Percentiles rank a stretch among this genome's conserved stretches.
These are phyloP conservation scores for Dittrichia graveolens DNA, from an alignment of 129 eudicot species.

Conservation along the genomic window DNA sequence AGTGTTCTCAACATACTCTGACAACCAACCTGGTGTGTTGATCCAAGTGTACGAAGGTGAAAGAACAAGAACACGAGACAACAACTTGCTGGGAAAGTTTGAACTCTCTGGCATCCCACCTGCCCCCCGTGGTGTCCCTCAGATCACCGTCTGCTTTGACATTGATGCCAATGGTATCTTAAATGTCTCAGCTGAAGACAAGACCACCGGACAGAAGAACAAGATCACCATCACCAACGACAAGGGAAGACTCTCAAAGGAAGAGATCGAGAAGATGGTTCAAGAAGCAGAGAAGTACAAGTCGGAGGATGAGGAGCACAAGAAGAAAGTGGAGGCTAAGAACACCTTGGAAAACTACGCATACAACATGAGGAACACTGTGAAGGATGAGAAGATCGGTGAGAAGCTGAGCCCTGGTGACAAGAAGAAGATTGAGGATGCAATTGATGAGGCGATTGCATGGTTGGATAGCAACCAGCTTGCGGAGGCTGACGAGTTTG, in stretches of 20 bases:
- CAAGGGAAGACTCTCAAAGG: conserved; percentile 55
- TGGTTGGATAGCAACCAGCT: conserved; percentile 66
- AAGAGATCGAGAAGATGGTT: conserved; percentile 57
- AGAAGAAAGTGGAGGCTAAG: conserved; percentile 62
- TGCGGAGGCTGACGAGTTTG: conserved; percentile 58
- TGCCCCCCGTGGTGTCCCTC: conserved; percentile 51
- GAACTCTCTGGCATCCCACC: conserved; percentile 53
- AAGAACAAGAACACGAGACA: conserved; percentile 56
- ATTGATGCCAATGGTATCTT: conserved; percentile 51
- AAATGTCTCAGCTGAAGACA: conserved; percentile 60
- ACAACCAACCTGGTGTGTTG: conserved; percentile 59
- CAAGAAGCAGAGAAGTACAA: conserved; percentile 64
- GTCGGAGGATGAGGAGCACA: conserved; percentile 62
- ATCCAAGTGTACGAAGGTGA: conserved; percentile 61
- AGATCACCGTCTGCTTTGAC: conserved; percentile 49
- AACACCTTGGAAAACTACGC: conserved; percentile 56
- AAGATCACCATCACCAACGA: conserved; percentile 62
- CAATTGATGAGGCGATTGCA: conserved; percentile 54
- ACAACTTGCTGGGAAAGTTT: conserved; percentile 53
- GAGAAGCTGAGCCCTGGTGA: conserved; percentile 53
- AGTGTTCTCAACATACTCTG: conserved; percentile 57
- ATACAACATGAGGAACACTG: conserved; percentile 57
- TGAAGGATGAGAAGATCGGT: conserved; percentile 61
- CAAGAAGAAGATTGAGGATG: conserved; percentile 63
- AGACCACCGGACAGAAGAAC: conserved; percentile 61